Percentiles rank a stretch among this genome's conserved stretches.
phyloP scores from a whole-genome alignment of 371 early-diverging fungal genomes.

The Rhizopus arrhizus region DNA sequence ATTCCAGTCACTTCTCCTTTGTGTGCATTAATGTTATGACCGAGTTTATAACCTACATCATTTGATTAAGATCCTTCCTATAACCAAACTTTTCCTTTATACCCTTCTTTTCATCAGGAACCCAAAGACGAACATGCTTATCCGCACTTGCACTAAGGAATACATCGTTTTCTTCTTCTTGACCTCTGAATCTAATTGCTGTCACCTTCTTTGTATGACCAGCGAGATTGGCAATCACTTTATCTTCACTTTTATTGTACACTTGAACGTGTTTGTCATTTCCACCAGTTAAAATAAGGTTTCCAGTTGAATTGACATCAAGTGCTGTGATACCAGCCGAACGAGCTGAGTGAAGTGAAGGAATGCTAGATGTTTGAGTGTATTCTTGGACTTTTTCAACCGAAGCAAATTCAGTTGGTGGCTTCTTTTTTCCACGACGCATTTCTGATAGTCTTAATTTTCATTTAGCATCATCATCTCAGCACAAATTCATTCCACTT shows the following conservation, averaged over 20 bases:
- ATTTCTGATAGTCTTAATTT: slow-evolving; percentile 58
- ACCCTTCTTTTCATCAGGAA: slow-evolving; percentile 39
- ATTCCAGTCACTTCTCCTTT: slow-evolving; percentile 72
- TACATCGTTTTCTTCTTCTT: slow-evolving; percentile 47
- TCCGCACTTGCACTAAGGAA: slow-evolving; percentile 81
- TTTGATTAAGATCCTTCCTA: background rate
- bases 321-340: slow-evolving; percentile 79
- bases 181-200: slow-evolving; percentile 68
- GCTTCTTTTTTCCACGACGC: slow-evolving; percentile 83
- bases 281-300: slow-evolving; percentile 79
- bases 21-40: slow-evolving; percentile 67
- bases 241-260: slow-evolving; percentile 64
- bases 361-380: slow-evolving; percentile 52
- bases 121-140: slow-evolving; percentile 82
- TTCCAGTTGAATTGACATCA: slow-evolving; percentile 64
- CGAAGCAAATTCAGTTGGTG: slow-evolving; percentile 71
- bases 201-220: slow-evolving; percentile 84
- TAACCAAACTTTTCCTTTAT: background rate
- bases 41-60: slow-evolving; percentile 53
- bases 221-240: slow-evolving; percentile 71
- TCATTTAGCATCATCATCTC: background rate
- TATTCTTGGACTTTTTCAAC: slow-evolving; percentile 70
- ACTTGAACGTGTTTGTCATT: slow-evolving; percentile 79
- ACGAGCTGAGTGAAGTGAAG: slow-evolving; percentile 76
- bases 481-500: slow-evolving; percentile 14